Base-by-base conservation (phyloP, 768 basidiomycete genomes). In the Boletus eberwhitei region DNA sequence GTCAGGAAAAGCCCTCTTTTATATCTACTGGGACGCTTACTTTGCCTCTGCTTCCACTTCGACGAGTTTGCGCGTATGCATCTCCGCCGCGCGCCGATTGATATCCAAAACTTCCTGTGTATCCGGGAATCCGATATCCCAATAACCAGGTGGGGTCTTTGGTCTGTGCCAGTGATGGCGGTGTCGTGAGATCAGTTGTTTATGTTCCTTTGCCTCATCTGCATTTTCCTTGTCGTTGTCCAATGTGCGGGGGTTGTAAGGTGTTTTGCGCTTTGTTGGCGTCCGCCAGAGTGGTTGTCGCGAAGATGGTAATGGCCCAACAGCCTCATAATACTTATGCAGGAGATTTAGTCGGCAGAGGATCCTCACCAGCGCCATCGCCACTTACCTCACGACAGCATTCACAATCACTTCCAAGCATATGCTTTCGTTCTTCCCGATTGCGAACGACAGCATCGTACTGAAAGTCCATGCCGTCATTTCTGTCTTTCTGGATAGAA, bases 91-190 rank as follows among this genome's bases (percentile, higher is more conserved):
- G 53, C 74, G 73, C 55, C 75, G 72, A 68, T 96, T 96, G 62
- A 96, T 93, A 50, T 78, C 78, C 43, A 76, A 79, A 16, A 83
- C 85, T 64, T 91, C 83, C 68, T 95, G 93, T 4, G 93, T 94
- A 59, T 78, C 76, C 2, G 94, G 94, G 66, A 98, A 95, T 2
- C 88, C 92, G 53, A 95, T 93, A 52, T 86, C 78, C 90, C 93
- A 95, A 71, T 90, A 96, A 16, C 83, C 85, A 1, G 91, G 92
- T 12, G 94, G 94, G 2, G 91, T 93, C 47, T 76, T 79, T 1
- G 85, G 77, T 43, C 83, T 77, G 29, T 76, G 77, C 89, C 88
- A 92, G 19, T 84, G 78, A 54, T 84, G 78, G 16, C 87, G 78
- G 67, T 91, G 89, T 31, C 86, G 77, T 36, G 87, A 90, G 47